phyloP scores from a whole-genome alignment of 2,329 filamentous ascomycete species.

The Penicillium sp. region DNA sequence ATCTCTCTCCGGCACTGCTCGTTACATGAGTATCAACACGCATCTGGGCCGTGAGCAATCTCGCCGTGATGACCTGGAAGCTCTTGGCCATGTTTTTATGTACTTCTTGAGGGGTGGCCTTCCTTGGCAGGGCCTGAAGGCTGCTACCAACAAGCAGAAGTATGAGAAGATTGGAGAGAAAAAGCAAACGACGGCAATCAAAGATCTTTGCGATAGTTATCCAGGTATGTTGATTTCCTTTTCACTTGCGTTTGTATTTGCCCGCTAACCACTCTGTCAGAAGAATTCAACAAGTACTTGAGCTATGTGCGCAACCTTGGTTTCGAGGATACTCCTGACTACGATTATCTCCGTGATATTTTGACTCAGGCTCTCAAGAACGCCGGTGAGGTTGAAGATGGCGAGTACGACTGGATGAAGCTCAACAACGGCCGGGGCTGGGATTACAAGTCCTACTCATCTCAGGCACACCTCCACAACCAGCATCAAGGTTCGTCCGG shows the following conservation, averaged over 20 bases:
- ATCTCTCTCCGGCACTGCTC: conserved; percentile 90
- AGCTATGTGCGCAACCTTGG: conserved; percentile 96
- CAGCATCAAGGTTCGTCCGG: conserved; percentile 80
- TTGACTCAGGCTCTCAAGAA: conserved; percentile 96
- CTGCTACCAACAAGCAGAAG: conserved; percentile 84
- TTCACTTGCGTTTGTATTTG: neutral
- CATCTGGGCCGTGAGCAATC: conserved; percentile 96
- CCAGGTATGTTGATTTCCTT: conserved; percentile 56
- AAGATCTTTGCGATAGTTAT: conserved; percentile 94
- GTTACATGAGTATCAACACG: conserved; percentile 99
- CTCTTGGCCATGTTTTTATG: conserved; percentile 69
- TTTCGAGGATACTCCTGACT: conserved; percentile 97
- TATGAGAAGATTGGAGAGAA: conserved; percentile 99
- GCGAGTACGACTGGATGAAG: conserved; percentile 99
- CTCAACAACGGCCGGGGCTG: conserved; percentile 89
- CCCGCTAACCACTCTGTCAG: conserved; percentile 47
- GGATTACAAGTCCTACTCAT: conserved; percentile 73
- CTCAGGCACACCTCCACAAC: conserved; percentile 73
- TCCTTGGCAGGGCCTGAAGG: conserved; percentile 67
- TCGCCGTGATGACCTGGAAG: conserved; percentile 91
- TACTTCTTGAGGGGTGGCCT: conserved; percentile 66
- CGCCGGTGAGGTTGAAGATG: conserved; percentile 90
- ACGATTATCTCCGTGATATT: conserved; percentile 93
- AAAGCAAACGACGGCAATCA: conserved; percentile 97
- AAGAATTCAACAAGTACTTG: conserved; percentile 97